phyloP scores from a whole-genome alignment of 805 yeast species.

The Metschnikowia continentalis region DNA sequence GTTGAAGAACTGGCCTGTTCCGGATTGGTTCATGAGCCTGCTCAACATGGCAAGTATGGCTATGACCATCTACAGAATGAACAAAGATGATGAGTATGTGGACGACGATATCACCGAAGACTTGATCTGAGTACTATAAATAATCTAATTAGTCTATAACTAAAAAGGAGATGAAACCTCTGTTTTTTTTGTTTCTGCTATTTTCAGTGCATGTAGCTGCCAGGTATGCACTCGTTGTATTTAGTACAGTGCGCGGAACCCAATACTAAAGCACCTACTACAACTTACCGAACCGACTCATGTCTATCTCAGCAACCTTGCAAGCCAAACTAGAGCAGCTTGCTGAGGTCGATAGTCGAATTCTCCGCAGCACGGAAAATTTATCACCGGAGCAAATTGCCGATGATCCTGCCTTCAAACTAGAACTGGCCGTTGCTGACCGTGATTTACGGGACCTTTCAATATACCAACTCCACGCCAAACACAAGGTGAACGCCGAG shows the following conservation, averaged over 20 bases:
- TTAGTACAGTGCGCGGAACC: conserved; percentile 1
- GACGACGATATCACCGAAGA: conserved; percentile 43
- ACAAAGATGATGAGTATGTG: conserved; percentile 43
- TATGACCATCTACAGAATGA: conserved; percentile 48
- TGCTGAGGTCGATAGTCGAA: not conserved
- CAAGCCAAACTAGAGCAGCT: conserved; percentile 2
- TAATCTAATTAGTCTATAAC: not conserved
- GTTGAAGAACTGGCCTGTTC: conserved; percentile 31
- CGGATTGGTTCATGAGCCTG: conserved; percentile 39
- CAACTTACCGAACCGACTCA: not conserved
- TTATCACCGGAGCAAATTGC: not conserved
- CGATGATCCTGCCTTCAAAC: conserved; percentile 2
- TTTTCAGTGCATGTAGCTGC: not conserved
- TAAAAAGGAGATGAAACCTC: not conserved
- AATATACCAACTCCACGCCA: conserved; percentile 15
- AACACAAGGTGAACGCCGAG: conserved; percentile 11
- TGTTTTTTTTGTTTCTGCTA: not conserved
- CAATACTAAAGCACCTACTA: not conserved
- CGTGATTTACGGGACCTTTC: conserved; percentile 4
- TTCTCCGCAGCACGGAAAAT: not conserved
- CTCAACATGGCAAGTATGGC: conserved; percentile 41
- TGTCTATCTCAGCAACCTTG: conserved; percentile 11
- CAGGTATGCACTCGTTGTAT: not conserved
- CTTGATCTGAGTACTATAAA: conserved; percentile 21
- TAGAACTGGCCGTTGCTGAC: not conserved